Percentiles rank a stretch among this genome's conserved stretches.
phyloP scores from a whole-genome alignment of 2,329 filamentous ascomycete genomes.

The Aureobasidium subglaciale region DNA sequence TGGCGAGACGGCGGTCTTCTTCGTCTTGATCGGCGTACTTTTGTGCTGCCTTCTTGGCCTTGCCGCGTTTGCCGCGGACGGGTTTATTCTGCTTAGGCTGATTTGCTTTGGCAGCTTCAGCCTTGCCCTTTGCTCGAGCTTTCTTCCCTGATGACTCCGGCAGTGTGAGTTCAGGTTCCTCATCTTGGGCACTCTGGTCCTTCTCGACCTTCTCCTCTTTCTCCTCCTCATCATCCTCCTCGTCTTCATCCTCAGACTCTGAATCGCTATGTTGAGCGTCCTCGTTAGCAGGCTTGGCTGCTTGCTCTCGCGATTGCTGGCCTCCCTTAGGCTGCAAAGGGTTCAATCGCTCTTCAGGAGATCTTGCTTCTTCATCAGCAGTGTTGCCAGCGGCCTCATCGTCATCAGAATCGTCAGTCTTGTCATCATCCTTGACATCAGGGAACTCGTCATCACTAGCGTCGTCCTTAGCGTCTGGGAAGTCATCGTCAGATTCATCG shows the following conservation, averaged over 20 bases:
- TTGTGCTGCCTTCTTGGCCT: constrained; percentile 76
- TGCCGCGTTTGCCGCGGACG: constrained; percentile 67
- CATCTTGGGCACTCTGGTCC: constrained; percentile 28
- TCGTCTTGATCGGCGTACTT: constrained; percentile 96
- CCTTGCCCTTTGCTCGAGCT: constrained; percentile 21
- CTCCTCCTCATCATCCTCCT: constrained; percentile 19
- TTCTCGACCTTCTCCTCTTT: constrained; percentile 24
- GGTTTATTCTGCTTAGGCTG: constrained; percentile 23
- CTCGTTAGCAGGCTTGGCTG: too few relatives aligned
- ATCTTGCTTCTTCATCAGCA: constrained; percentile 16
- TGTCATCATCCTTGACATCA: constrained; percentile 24
- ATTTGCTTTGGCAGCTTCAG: constrained; percentile 17
- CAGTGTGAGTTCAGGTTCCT: constrained; percentile 16
- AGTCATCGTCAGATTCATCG: constrained; percentile 22
- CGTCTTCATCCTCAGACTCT: constrained; percentile 11
- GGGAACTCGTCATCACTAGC: constrained; percentile 20
- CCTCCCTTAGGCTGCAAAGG: constrained; percentile 19
- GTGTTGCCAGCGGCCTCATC: constrained; percentile 36
- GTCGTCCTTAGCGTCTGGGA: constrained; percentile 22
- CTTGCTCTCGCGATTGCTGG: constrained; percentile 21
- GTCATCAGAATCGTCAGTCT: constrained; percentile 37
- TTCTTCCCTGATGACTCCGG: constrained; percentile 24
- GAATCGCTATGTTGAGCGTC: too few relatives aligned
- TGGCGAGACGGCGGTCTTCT: constrained; percentile 77
- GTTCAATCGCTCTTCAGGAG: constrained; percentile 14